Evolutionary conservation across 2,329 filamentous ascomycete genomes (phyloP).

Genomic region (Rhinocladiella mackenziei): DNA sequence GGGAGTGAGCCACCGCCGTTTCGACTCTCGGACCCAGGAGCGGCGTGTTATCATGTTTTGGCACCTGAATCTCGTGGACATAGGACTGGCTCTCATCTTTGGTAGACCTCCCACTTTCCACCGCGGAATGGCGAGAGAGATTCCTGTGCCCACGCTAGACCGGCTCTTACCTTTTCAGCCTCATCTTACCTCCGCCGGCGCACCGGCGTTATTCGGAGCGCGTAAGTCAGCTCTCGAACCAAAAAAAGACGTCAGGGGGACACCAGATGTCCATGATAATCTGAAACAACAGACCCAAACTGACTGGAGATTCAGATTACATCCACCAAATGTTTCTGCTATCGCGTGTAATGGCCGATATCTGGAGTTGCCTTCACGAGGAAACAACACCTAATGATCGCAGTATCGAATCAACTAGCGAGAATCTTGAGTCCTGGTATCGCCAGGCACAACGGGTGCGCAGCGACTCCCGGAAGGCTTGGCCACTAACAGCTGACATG

Average conservation of each 20-base stretch:
- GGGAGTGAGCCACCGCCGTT: slow-evolving; percentile 3
- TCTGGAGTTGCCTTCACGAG: slow-evolving; percentile 3
- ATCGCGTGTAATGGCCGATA: slow-evolving; percentile 3
- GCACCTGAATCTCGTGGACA: slow-evolving; percentile 4
- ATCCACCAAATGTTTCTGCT: slow-evolving; percentile 2
- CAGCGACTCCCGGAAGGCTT: neutral
- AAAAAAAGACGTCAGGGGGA: neutral
- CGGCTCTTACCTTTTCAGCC: neutral
- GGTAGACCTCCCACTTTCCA: slow-evolving; percentile 1
- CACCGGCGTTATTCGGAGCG: neutral
- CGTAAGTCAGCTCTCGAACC: neutral
- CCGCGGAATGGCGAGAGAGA: slow-evolving; percentile 1
- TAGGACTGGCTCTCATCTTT: slow-evolving; percentile 7
- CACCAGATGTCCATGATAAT: neutral
- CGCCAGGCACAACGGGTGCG: neutral
- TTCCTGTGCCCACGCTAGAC: neutral
- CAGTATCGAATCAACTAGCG: neutral
- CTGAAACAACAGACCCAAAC: neutral
- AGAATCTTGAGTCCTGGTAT: neutral
- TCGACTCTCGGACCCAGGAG: slow-evolving; percentile 3
- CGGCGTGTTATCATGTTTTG: slow-evolving; percentile 4
- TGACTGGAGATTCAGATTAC: slow-evolving; percentile 2
- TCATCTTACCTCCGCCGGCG: neutral
- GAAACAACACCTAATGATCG: neutral
- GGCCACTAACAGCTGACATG: neutral